Percentiles rank a stretch among this genome's conserved stretches.
Conservation (phyloP, 176 grass and related monocot species). For the Echinochloa phyllopogon region DNA sequence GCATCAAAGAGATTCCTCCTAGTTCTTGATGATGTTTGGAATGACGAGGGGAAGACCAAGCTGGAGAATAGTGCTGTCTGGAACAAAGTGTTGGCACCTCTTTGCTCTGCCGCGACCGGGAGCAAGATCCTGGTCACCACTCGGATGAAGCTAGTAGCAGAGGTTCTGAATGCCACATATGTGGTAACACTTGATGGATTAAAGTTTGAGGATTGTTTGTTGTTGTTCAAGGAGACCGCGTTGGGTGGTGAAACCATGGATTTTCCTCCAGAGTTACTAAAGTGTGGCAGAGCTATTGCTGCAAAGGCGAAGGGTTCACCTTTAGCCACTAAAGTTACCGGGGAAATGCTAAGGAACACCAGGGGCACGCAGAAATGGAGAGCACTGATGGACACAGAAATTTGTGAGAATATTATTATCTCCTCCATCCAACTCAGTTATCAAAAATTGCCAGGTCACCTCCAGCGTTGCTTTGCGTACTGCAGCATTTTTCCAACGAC, state of each 20-base stretch:
- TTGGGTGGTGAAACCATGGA: conserved; percentile 25
- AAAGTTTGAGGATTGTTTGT: conserved; percentile 25
- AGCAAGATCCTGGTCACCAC: conserved; percentile 69
- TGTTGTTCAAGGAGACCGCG: conserved; percentile 47
- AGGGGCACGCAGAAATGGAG: conserved; percentile 45
- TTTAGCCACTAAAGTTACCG: conserved; percentile 54
- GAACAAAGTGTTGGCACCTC: conserved; percentile 42
- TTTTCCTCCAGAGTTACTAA: conserved; percentile 31
- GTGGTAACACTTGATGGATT: conserved; percentile 42
- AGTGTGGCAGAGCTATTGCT: conserved; percentile 41
- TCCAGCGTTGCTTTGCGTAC: conserved; percentile 67
- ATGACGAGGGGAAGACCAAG: conserved; percentile 41
- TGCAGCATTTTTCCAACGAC: conserved; percentile 67
- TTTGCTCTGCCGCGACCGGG: conserved; percentile 14
- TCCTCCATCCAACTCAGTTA: conserved; percentile 60
- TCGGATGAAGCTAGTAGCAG: conserved; percentile 37
- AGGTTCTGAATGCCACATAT: conserved; percentile 26
- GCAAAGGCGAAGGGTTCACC: conserved; percentile 51
- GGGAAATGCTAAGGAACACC: conserved; percentile 47
- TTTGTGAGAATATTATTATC: conserved; percentile 40
- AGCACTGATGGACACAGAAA: conserved; percentile 40
- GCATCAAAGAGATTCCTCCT: conserved; percentile 51
- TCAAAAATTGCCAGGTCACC: conserved; percentile 48
- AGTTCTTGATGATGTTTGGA: conserved; percentile 66
- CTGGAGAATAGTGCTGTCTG: conserved; percentile 43